Evolutionary conservation across 371 early-diverging fungal species (phyloP).

Genomic region (Basidiobolus heterosporus): DNA sequence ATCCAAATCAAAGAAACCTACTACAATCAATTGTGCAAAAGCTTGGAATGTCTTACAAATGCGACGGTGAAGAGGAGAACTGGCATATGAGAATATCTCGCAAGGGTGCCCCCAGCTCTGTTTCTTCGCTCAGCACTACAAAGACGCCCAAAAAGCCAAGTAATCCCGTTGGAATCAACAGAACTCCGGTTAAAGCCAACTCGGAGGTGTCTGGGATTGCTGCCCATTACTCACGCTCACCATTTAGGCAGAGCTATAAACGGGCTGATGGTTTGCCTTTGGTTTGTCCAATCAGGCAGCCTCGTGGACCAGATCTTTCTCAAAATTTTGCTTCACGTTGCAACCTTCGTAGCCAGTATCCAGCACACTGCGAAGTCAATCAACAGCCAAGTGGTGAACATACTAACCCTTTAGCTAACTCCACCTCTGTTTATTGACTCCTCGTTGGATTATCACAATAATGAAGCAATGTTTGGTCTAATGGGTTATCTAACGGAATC

Average conservation of each 20-base stretch:
- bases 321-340: constrained; percentile 10
- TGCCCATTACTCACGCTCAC: not conserved
- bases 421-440: too few species aligned
- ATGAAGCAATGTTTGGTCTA: too few species aligned
- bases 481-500: too few species aligned
- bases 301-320: constrained; percentile 32
- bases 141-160: constrained; percentile 15
- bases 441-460: too few species aligned
- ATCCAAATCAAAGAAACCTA: constrained; percentile 24
- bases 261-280: constrained; percentile 1
- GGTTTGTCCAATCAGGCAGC: constrained; percentile 38
- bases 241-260: not conserved
- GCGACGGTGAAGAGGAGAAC: constrained; percentile 32
- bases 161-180: not conserved
- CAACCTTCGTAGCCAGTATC: too few species aligned
- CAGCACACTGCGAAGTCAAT: too few species aligned
- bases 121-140: constrained; percentile 27
- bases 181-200: not conserved
- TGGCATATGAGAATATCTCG: constrained; percentile 7
- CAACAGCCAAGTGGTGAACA: too few species aligned
- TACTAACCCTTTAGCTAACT: too few species aligned
- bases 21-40: constrained; percentile 35
- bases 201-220: not conserved
- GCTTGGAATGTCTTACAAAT: constrained; percentile 27
- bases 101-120: constrained; percentile 9